Percentiles rank a stretch among this genome's conserved stretches.
phyloP scores from a whole-genome alignment of 2,329 filamentous ascomycete genomes.

The Penicillium sp. region DNA sequence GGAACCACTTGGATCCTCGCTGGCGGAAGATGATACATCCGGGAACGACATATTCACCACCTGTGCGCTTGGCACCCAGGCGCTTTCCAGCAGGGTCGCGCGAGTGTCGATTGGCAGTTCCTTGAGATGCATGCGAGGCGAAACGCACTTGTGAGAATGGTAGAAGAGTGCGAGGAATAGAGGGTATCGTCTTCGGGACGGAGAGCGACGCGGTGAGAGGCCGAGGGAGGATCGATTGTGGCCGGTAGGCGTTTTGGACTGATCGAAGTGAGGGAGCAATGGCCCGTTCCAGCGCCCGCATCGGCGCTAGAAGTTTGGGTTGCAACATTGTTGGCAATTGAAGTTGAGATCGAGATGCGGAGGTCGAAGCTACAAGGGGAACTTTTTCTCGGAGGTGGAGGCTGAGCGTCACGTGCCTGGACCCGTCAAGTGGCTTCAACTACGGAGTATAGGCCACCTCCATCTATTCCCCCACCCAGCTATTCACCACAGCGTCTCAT shows the following conservation, averaged over 20 bases:
- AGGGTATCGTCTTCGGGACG: conserved; percentile 32
- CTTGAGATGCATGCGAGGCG: conserved; percentile 67
- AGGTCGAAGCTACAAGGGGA: conserved; percentile 28
- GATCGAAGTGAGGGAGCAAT: conserved; percentile 39
- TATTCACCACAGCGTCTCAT: background rate
- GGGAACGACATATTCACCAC: conserved; percentile 89
- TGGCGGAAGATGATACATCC: conserved; percentile 99
- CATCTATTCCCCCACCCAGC: background rate
- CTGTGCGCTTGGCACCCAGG: conserved; percentile 89
- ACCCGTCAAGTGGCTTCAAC: conserved; percentile 38
- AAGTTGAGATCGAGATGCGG: conserved; percentile 20
- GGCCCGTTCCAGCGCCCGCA: conserved; percentile 44
- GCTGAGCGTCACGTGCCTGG: conserved; percentile 36
- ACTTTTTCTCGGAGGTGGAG: conserved; percentile 34
- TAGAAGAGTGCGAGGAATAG: conserved; percentile 37
- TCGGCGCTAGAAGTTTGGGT: conserved; percentile 45
- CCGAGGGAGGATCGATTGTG: conserved; percentile 36
- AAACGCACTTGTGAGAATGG: conserved; percentile 57
- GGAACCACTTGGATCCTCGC: conserved; percentile 89
- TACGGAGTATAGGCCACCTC: conserved; percentile 18
- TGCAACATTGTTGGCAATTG: conserved; percentile 46
- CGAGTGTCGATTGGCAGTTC: conserved; percentile 67
- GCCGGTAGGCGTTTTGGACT: conserved; percentile 30
- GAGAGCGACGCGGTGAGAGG: conserved; percentile 33
- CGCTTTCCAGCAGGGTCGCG: conserved; percentile 79